These are phyloP conservation scores for Eucalyptus virginea DNA, from an alignment of 345 rosid species.

Conservation along the genomic window DNA sequence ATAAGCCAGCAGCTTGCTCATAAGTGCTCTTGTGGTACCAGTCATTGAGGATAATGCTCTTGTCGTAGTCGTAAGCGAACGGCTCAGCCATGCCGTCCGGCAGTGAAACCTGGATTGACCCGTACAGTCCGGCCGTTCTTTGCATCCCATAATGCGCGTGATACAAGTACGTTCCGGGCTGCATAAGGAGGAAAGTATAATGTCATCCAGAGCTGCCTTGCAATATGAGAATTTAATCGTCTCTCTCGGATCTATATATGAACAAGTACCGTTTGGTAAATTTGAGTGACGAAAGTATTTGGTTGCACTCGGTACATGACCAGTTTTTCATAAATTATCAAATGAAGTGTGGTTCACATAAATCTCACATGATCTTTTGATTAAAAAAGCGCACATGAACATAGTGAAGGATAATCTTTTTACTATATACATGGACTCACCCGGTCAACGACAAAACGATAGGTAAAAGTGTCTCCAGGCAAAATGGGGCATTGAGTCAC, in stretches of 20 bases:
- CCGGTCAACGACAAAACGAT: constrained; percentile 64
- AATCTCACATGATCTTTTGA: no score
- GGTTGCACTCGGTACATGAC: background rate
- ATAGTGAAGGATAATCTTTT: background rate
- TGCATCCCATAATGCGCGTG: constrained; percentile 94
- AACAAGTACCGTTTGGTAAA: background rate
- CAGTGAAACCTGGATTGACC: constrained; percentile 47
- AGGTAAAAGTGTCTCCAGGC: constrained; percentile 63
- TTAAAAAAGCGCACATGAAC: background rate
- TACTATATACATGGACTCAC: constrained; percentile 8
- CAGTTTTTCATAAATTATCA: background rate
- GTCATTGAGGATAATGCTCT: constrained; percentile 57
- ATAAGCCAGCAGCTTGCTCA: constrained; percentile 51
- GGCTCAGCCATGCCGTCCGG: constrained; percentile 46
- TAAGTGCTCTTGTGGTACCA: constrained; percentile 68
- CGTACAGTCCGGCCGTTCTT: constrained; percentile 56
- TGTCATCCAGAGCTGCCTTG: background rate
- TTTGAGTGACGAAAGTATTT: background rate
- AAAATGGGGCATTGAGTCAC: constrained; percentile 72
- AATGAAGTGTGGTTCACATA: background rate
- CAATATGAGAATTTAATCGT: background rate
- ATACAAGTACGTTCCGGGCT: constrained; percentile 81
- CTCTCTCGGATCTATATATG: background rate
- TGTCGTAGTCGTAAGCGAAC: constrained; percentile 46
- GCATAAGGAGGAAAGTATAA: background rate